Evolutionary conservation across 2,329 filamentous ascomycete genomes (phyloP).

Genomic region (Trichoderma aggressivum): DNA sequence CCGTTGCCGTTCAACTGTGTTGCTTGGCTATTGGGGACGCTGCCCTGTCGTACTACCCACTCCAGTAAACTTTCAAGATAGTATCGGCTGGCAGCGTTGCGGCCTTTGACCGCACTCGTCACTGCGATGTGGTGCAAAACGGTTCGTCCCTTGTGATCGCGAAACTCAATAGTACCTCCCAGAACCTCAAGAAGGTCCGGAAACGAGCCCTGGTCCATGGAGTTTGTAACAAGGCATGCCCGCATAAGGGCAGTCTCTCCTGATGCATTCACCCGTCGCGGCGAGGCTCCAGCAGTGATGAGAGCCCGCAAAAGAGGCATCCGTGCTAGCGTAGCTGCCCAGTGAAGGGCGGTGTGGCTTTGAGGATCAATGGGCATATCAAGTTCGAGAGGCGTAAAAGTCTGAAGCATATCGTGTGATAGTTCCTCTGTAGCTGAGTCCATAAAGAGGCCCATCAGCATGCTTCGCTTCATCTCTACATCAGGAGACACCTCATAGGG

Average conservation of each 20-base stretch:
- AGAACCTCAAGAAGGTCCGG: slow-evolving; percentile 86
- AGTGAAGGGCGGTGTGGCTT: slow-evolving; percentile 87
- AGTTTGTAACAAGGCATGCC: slow-evolving; percentile 90
- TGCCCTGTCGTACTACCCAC: slow-evolving; percentile 86
- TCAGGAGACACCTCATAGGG: slow-evolving; percentile 59
- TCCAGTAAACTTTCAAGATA: slow-evolving; percentile 93
- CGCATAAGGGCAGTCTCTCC: slow-evolving; percentile 93
- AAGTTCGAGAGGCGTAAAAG: slow-evolving; percentile 73
- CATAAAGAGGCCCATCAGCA: slow-evolving; percentile 79
- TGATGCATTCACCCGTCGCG: slow-evolving; percentile 80
- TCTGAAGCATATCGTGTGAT: slow-evolving; percentile 70
- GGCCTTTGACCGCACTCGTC: slow-evolving; percentile 90
- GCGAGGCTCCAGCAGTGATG: slow-evolving; percentile 79
- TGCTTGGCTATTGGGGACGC: slow-evolving; percentile 53
- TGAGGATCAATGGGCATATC: slow-evolving; percentile 90
- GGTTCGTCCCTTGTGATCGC: slow-evolving; percentile 84
- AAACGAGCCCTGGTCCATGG: slow-evolving; percentile 85
- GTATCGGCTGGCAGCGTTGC: slow-evolving; percentile 87
- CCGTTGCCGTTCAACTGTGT: slow-evolving; percentile 32
- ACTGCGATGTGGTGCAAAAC: slow-evolving; percentile 95
- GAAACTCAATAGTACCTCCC: slow-evolving; percentile 83
- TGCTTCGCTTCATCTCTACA: slow-evolving; percentile 74
- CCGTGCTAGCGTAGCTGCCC: slow-evolving; percentile 89
- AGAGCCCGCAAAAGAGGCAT: slow-evolving; percentile 78
- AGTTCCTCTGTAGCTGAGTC: slow-evolving; percentile 68